Evolutionary conservation across 1,284 basidiomycete genomes (phyloP).

Genomic region (Tylopilus orsonianus): DNA sequence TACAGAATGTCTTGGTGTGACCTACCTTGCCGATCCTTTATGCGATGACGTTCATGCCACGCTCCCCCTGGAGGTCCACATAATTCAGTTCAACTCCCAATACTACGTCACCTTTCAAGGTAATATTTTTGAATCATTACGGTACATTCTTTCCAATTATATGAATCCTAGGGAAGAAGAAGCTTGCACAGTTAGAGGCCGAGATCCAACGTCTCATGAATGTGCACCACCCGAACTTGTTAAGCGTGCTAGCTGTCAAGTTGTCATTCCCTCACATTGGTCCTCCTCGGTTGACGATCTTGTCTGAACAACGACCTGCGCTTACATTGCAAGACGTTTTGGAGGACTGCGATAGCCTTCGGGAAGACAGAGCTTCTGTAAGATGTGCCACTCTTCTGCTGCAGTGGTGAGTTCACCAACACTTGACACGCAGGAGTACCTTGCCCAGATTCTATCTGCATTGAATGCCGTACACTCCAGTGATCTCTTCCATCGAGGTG

Average conservation of each 20-base stretch:
- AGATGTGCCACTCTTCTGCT: constrained; percentile 18
- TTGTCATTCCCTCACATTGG: constrained; percentile 49
- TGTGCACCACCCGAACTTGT: constrained; percentile 61
- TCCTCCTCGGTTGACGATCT: constrained; percentile 56
- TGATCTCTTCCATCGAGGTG: constrained; percentile 67
- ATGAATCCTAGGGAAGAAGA: constrained; percentile 49
- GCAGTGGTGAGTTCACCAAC: neutral
- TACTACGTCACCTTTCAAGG: constrained; percentile 71
- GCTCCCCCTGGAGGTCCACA: constrained; percentile 63
- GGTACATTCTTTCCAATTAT: neutral
- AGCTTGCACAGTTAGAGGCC: constrained; percentile 62
- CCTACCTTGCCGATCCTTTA: constrained; percentile 71
- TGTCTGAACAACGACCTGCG: constrained; percentile 64
- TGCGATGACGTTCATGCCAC: constrained; percentile 57
- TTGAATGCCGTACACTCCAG: constrained; percentile 62
- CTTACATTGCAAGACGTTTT: constrained; percentile 67
- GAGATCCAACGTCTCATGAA: constrained; percentile 61
- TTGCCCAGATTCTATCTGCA: constrained; percentile 65
- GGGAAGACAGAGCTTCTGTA: constrained; percentile 67
- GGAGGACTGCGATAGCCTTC: constrained; percentile 62
- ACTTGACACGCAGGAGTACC: constrained; percentile 54
- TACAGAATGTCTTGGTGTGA: constrained; percentile 59
- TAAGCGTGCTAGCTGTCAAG: constrained; percentile 65
- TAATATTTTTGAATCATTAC: constrained; percentile 8
- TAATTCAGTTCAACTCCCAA: constrained; percentile 59